phyloP scores from a whole-genome alignment of 2,329 filamentous ascomycete genomes.

The Diaporthe vexans region DNA sequence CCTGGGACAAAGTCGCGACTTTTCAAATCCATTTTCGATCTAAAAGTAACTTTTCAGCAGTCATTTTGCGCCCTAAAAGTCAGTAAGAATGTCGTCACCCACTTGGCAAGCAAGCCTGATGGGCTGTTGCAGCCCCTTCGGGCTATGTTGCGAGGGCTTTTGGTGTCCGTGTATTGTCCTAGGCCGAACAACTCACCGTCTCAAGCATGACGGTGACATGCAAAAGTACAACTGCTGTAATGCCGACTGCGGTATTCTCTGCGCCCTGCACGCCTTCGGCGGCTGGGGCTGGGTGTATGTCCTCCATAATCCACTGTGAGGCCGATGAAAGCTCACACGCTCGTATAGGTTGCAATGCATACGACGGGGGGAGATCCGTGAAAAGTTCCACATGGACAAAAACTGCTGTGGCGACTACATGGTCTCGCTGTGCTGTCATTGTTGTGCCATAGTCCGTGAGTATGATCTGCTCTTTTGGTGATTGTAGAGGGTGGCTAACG shows the following conservation, averaged over 20 bases:
- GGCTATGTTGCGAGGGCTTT: slow-evolving; percentile 33
- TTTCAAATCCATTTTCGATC: too few species aligned
- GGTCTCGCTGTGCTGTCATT: slow-evolving; percentile 38
- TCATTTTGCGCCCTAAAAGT: too few species aligned
- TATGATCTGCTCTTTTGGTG: too few species aligned
- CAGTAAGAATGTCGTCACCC: slow-evolving; percentile 7
- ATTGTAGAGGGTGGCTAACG: too few species aligned
- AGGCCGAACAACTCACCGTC: slow-evolving; percentile 34
- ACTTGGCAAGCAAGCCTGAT: not conserved
- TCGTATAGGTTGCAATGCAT: slow-evolving; percentile 28
- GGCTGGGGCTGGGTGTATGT: slow-evolving; percentile 38
- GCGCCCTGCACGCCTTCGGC: slow-evolving; percentile 27
- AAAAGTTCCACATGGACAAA: slow-evolving; percentile 26
- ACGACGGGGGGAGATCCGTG: slow-evolving; percentile 34
- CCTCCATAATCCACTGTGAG: not conserved
- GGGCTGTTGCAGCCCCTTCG: slow-evolving; percentile 27
- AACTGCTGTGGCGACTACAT: slow-evolving; percentile 33
- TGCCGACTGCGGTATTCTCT: slow-evolving; percentile 34
- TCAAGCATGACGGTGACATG: slow-evolving; percentile 31
- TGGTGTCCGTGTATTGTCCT: slow-evolving; percentile 37
- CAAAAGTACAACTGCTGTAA: slow-evolving; percentile 36
- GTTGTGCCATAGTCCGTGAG: slow-evolving; percentile 30
- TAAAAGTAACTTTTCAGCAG: too few species aligned
- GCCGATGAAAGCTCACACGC: slow-evolving; percentile 6
- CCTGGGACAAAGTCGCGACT: too few species aligned